Base-by-base conservation (phyloP, 352 stramenopile genomes). In the Pythium myriotylum region DNA sequence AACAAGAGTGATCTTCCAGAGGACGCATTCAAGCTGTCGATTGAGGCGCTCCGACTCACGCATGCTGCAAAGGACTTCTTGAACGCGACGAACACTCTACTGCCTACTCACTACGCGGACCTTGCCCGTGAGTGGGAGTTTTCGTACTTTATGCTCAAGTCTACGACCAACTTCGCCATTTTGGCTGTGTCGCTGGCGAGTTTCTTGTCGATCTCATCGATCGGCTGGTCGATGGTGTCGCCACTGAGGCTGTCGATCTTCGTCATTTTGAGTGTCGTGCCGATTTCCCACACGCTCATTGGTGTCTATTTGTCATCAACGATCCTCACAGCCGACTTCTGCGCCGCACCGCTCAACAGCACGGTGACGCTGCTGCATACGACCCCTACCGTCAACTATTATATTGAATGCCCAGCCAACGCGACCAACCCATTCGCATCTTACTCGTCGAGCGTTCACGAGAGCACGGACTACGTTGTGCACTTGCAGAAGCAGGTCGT, bases 281-380 rank as follows among this genome's bases (percentile, higher is more conserved):
- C 85, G 2, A 83, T 91, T 27, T 92, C 85, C 1, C 83, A 94
- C 72, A 89, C 82, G 23, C 63, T 94, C 6, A 85, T 92, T 49
- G 85, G 85, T 17, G 78, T 86, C 10, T 94, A 92, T 52, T 50
- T 94, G 42, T 85, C 82, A 59, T 86, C 82, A 39, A 89, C 82
- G 32, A 88, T 94, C 61, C 77, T 92, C 74, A 89, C 83, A 33
- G 79, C 85, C 19, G 85, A 94, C 63, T 92, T 92, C 45, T 94
- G 85, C 41, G 81, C 79, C 20, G 81, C 80, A 1, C 85, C 85
- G 0, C 61, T 81, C 54, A 88, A 88, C 62, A 88, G 73, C 51
- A 91, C 85, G 3, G 49, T 76, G 19, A 76, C 60, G 43, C 73
- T 94, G 12, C 62, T 94, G 49, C 77, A 77, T 29, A 63, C 71